Evolutionary conservation across 2,329 filamentous ascomycete species (phyloP).

Genomic region (Hypomyces rosellus): DNA sequence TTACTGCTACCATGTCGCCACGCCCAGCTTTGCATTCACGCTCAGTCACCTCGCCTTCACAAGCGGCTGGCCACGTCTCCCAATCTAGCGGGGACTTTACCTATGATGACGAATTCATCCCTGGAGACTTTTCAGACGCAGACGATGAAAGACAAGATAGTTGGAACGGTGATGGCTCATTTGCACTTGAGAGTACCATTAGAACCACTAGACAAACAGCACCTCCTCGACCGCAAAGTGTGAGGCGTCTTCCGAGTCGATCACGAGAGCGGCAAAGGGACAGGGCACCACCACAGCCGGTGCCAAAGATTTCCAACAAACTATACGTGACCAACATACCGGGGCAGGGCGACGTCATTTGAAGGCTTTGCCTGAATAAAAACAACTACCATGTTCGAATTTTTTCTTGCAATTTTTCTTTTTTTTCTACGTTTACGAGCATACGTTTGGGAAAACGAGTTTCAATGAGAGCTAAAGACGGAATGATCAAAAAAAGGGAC

Average conservation of each 20-base stretch:
- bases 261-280: conserved; percentile 28
- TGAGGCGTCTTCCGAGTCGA: conserved; percentile 25
- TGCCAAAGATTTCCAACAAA: conserved; percentile 35
- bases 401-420: neutral
- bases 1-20: conserved; percentile 39
- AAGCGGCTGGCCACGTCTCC: conserved; percentile 49
- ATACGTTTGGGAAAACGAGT: neutral
- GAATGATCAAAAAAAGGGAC: neutral
- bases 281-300: conserved; percentile 32
- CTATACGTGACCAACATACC: conserved; percentile 26
- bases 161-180: conserved; percentile 39
- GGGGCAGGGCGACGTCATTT: conserved; percentile 31
- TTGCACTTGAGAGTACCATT: conserved; percentile 56
- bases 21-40: conserved; percentile 71
- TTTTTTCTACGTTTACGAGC: neutral
- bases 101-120: conserved; percentile 69
- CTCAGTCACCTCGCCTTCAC: conserved; percentile 76
- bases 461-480: neutral
- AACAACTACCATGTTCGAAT: neutral
- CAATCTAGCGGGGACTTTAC: conserved; percentile 53
- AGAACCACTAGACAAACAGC: conserved; percentile 22
- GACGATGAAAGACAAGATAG: conserved; percentile 50
- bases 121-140: conserved; percentile 74
- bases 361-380: neutral
- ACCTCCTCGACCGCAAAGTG: conserved; percentile 42